phyloP scores from a whole-genome alignment of 768 basidiomycete genomes.

The Hygrocybe punicea region DNA sequence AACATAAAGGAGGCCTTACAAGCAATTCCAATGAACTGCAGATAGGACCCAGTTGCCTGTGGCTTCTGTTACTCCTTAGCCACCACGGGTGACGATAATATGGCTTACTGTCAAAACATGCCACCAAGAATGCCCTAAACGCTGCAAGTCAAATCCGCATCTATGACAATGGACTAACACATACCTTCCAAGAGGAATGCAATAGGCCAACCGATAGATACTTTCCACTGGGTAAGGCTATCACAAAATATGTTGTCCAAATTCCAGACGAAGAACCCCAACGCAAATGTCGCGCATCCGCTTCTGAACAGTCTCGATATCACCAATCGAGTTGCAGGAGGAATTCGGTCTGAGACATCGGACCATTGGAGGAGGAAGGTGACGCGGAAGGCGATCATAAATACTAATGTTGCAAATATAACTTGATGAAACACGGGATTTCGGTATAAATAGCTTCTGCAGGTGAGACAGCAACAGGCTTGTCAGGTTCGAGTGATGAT shows the following conservation, averaged over 20 bases:
- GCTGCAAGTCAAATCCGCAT: not conserved
- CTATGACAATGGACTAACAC: not conserved
- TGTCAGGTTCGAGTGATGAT: not conserved
- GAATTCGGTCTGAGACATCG: slow-evolving; percentile 38
- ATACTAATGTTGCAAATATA: slow-evolving; percentile 61
- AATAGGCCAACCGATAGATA: slow-evolving; percentile 55
- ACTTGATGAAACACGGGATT: slow-evolving; percentile 80
- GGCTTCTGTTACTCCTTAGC: not conserved
- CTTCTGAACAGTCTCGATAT: slow-evolving; percentile 47
- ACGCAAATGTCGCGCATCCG: slow-evolving; percentile 54
- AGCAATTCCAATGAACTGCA: slow-evolving; percentile 51
- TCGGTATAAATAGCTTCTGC: slow-evolving; percentile 54
- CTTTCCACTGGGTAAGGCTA: slow-evolving; percentile 53
- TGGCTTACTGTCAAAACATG: slow-evolving; percentile 58
- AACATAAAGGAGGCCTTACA: slow-evolving; percentile 34
- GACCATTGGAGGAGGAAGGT: slow-evolving; percentile 51
- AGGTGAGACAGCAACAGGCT: not conserved
- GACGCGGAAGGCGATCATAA: slow-evolving; percentile 47
- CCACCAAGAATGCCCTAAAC: slow-evolving; percentile 70
- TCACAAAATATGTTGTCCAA: slow-evolving; percentile 75
- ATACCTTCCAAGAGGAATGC: slow-evolving; percentile 66
- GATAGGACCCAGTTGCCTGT: slow-evolving; percentile 50
- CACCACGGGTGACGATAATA: not conserved
- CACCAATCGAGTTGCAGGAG: slow-evolving; percentile 38
- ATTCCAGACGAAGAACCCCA: slow-evolving; percentile 77